phyloP scores from a whole-genome alignment of 2,329 filamentous ascomycete species.

The Eurotiales sp. region DNA sequence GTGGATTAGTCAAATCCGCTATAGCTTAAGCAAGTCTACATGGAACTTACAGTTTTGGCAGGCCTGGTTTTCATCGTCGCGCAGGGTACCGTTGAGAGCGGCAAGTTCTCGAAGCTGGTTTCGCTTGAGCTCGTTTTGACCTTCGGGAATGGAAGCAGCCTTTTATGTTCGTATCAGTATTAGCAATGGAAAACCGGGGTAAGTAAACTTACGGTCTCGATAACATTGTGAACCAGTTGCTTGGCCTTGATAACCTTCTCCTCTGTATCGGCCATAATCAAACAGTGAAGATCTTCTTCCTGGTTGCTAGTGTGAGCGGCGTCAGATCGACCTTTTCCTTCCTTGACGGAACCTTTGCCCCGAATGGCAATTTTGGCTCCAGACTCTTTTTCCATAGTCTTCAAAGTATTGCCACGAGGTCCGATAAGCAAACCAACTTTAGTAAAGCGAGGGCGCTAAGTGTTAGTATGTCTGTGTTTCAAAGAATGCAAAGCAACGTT shows the following conservation, averaged over 20 bases:
- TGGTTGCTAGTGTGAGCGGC: constrained; percentile 99
- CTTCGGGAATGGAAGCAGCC: constrained; percentile 97
- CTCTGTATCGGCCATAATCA: constrained; percentile 99
- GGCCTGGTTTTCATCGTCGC: constrained; percentile 98
- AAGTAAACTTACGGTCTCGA: constrained; percentile 78
- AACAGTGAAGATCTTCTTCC: constrained; percentile 96
- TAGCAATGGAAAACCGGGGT: neutral
- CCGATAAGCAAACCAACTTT: constrained; percentile 99
- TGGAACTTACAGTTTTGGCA: constrained; percentile 79
- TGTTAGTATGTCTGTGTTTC: constrained; percentile 70
- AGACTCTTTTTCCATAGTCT: constrained; percentile 99
- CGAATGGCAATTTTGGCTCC: constrained; percentile 98
- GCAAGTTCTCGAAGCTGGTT: constrained; percentile 98
- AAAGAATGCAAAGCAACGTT: constrained; percentile 32
- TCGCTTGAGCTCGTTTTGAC: constrained; percentile 97
- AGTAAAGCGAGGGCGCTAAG: constrained; percentile 68
- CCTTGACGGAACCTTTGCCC: constrained; percentile 98
- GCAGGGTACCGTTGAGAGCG: constrained; percentile 95
- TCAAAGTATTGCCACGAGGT: constrained; percentile 98
- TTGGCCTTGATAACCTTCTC: constrained; percentile 99
- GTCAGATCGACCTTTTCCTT: constrained; percentile 98
- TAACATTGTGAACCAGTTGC: constrained; percentile 96
- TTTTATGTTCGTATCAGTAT: constrained; percentile 38
- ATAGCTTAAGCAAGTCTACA: neutral
- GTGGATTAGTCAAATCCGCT: constrained; percentile 19